Percentiles rank a stretch among this genome's conserved stretches.
phyloP scores from a whole-genome alignment of 2,329 filamentous ascomycete species.

The Pseudodiploospora longispora region DNA sequence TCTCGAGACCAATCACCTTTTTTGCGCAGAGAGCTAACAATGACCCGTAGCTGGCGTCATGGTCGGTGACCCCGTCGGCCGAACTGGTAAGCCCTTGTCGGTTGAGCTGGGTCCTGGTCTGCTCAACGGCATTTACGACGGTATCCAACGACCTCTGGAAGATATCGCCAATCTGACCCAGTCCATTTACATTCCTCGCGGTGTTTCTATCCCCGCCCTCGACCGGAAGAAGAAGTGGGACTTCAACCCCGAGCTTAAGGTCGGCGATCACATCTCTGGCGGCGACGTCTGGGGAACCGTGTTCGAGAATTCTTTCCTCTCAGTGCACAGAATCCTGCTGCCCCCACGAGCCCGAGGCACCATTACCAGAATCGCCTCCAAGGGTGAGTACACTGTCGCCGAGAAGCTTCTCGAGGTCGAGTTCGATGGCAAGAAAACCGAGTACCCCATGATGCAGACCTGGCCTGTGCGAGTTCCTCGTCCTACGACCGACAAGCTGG shows the following conservation, averaged over 20 bases:
- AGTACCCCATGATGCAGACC: slow-evolving; percentile 96
- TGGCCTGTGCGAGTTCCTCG: slow-evolving; percentile 97
- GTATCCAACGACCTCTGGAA: slow-evolving; percentile 91
- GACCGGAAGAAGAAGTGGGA: slow-evolving; percentile 94
- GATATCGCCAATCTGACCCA: slow-evolving; percentile 69
- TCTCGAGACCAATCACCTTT: neutral
- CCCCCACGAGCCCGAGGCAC: slow-evolving; percentile 84
- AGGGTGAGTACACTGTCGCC: slow-evolving; percentile 88
- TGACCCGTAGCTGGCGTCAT: slow-evolving; percentile 71
- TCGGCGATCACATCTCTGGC: slow-evolving; percentile 92
- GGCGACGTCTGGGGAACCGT: slow-evolving; percentile 94
- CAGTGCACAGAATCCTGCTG: slow-evolving; percentile 86
- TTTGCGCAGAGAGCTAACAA: slow-evolving; percentile 3
- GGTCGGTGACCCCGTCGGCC: slow-evolving; percentile 83
- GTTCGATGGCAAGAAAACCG: slow-evolving; percentile 91
- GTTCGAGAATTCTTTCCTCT: slow-evolving; percentile 91
- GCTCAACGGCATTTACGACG: slow-evolving; percentile 99
- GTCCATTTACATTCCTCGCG: slow-evolving; percentile 96
- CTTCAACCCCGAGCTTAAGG: slow-evolving; percentile 84
- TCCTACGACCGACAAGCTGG: slow-evolving; percentile 84
- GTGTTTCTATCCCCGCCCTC: slow-evolving; percentile 79
- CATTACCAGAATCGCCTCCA: slow-evolving; percentile 82
- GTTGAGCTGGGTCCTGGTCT: slow-evolving; percentile 95
- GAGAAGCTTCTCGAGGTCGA: slow-evolving; percentile 93
- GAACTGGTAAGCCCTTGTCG: slow-evolving; percentile 91